phyloP scores from a whole-genome alignment of 306 rosid species.

The Fragaria ananassa region DNA sequence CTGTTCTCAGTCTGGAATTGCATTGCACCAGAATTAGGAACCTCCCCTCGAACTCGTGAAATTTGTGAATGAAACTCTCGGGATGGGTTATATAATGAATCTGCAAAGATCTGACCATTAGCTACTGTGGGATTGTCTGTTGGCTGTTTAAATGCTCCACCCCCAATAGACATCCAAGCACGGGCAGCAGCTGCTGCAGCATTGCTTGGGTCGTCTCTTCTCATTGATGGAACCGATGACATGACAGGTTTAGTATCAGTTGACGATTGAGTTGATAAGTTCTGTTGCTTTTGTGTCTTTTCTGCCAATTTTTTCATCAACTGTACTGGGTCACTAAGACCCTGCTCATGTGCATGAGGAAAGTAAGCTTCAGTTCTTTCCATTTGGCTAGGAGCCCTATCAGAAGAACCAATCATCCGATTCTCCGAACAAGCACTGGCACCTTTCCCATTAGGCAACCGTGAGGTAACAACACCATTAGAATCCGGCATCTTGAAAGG shows the following conservation, averaged over 20 bases:
- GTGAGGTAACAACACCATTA: slow-evolving; percentile 52
- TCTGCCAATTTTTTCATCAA: slow-evolving; percentile 72
- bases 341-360: slow-evolving; percentile 62
- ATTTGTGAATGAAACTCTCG: slow-evolving; percentile 61
- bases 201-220: slow-evolving; percentile 57
- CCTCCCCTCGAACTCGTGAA: slow-evolving; percentile 55
- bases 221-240: slow-evolving; percentile 49
- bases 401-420: slow-evolving; percentile 54
- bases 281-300: slow-evolving; percentile 67
- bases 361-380: slow-evolving; percentile 48
- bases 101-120: slow-evolving; percentile 64
- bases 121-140: slow-evolving; percentile 58
- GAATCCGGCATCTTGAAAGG: slow-evolving; percentile 59
- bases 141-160: slow-evolving; percentile 78
- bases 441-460: slow-evolving; percentile 71
- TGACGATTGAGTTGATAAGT: slow-evolving; percentile 52
- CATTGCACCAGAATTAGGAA: slow-evolving; percentile 50
- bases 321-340: slow-evolving; percentile 73
- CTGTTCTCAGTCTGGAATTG: slow-evolving; percentile 59
- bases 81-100: slow-evolving; percentile 68
- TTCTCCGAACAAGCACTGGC: slow-evolving; percentile 33
- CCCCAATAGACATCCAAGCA: slow-evolving; percentile 98
- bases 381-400: slow-evolving; percentile 46
- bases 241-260: slow-evolving; percentile 48
- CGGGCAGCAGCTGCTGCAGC: slow-evolving; percentile 94